Base-by-base conservation (phyloP, 2,329 filamentous ascomycete genomes). In the Trichoderma polysporum region DNA sequence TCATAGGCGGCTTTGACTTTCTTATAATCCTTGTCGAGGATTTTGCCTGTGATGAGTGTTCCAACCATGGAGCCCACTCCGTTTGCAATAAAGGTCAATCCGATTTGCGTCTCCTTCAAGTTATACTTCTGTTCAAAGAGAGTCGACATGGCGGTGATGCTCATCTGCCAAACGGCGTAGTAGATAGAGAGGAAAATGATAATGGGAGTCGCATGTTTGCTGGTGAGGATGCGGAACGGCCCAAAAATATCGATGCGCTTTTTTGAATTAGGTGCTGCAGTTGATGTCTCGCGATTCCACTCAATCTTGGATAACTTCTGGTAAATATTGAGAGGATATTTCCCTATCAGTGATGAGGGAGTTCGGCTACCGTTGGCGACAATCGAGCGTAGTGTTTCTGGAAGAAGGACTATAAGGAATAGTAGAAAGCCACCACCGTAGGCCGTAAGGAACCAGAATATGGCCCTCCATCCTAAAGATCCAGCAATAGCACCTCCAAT, bases 1-100 rank as follows among this genome's bases (percentile, higher is more conserved):
- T 72, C 69, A 13, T 71, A 33, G 4, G 76, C 79, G 8, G 76
- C 75, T 10, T 89, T 88, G 67, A 90, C 83, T 1, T 88, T 85
- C 1, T 83, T 81, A 74, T 88, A 93, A 75, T 91, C 91, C 77
- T 83, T 84, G 75, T 92, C 90, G 31, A 91, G 83, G 1, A 88
- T 70, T 4, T 82, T 81, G 1, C 90, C 88, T 2, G 79, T 79
- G 4, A 80, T 72, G 15, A 80, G 71, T 0, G 82, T 82, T 0
- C 83, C 79, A 2, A 81, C 71, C n/a, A 83, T 78, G 25, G 82
- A 83, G 0, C 84, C 85, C 4, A 72, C 77, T 0, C 84, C 84
- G 29, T 84, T 73, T 3, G 85, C 85, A 1, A 86, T 75, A 69
- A 84, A 86, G 76, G 82, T 83, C 5, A 86, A 75, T 1, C 86